Evolutionary conservation across 345 rosid genomes (phyloP), one percentile per base, ranked within the genome.

Genomic region (Hevea brasiliensis): DNA sequence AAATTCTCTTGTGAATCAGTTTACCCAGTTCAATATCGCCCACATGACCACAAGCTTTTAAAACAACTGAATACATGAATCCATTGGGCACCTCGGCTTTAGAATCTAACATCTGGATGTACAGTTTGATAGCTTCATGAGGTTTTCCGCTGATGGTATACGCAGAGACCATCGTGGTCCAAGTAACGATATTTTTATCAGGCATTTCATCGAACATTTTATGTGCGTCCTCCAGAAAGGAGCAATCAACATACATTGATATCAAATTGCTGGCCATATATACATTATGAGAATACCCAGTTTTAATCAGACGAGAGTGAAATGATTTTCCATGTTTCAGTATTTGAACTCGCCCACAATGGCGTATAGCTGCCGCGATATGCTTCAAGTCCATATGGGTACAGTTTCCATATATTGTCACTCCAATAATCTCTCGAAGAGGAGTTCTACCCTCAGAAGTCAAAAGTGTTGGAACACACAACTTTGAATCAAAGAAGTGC

Each of bases 181-280:
- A 91, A 27, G 88, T 81, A 29, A 91, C 88, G 11, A 87, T 76
- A 58, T 89, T 91, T 71, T 79, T 86, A 0, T 67, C 67, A 41
- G 88, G 61, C 83, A 89, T 89, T 87, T 87, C 93, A 51, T 91
- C 91, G 66, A 87, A 89, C 87, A 85, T 29, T 42, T 81, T 83
- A 26, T 51, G 82, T 9, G 89, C 93, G 20, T 87, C 82, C 10
- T 13, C 10, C 45, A 84, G 7, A 23, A 15, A 83, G 20, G 72
- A 57, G 5, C 77, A 82, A 10, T 84, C 89, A 0, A 57, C 13
- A 14, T 91, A 79, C 88, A 86, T 73, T 0, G 79, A 73, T 5
- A 89, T 83, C 83, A 90, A 72, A 80, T 87, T 86, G 77, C 84
- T 85, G 14, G 85, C 89, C 5, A 83, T 47, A 62, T 81, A 84